phyloP scores from a whole-genome alignment of 148 eudicot species.

The Rheum nobile region DNA sequence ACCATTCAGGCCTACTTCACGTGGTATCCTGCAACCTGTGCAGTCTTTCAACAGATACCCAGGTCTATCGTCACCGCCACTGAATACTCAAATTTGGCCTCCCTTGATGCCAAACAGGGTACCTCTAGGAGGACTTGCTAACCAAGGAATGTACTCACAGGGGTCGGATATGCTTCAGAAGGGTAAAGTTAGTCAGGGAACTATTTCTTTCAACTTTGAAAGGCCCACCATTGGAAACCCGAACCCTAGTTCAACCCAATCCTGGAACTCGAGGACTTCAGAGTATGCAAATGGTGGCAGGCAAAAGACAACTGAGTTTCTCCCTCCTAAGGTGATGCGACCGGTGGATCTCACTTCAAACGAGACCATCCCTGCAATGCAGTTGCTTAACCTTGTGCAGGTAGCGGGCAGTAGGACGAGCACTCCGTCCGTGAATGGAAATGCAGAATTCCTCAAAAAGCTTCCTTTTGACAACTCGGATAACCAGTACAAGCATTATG shows the following conservation, averaged over 20 bases:
- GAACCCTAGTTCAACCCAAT: slow-evolving; percentile 1
- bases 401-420: slow-evolving; percentile 22
- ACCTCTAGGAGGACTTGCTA: slow-evolving; percentile 11
- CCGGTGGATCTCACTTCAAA: slow-evolving; percentile 4
- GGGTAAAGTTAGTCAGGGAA: slow-evolving; percentile 17
- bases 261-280: slow-evolving; percentile 4
- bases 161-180: slow-evolving; percentile 2
- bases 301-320: background rate
- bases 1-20: background rate
- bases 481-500: slow-evolving; percentile 14
- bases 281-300: slow-evolving; percentile 5
- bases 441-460: background rate
- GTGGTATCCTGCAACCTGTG: slow-evolving; percentile 5
- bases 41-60: slow-evolving; percentile 7
- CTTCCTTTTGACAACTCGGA: slow-evolving; percentile 5
- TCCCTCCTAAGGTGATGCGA: background rate
- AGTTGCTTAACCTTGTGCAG: slow-evolving; percentile 44
- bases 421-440: slow-evolving; percentile 6
- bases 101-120: slow-evolving; percentile 9
- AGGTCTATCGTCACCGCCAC: slow-evolving; percentile 10
- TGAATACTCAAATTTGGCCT: slow-evolving; percentile 12
- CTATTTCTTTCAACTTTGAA: slow-evolving; percentile 12
- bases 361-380: slow-evolving; percentile 30
- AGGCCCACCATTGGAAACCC: slow-evolving; percentile 9
- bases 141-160: slow-evolving; percentile 5